phyloP scores from a whole-genome alignment of 176 grass and related monocot species.

The Eremochloa ophiuroides region DNA sequence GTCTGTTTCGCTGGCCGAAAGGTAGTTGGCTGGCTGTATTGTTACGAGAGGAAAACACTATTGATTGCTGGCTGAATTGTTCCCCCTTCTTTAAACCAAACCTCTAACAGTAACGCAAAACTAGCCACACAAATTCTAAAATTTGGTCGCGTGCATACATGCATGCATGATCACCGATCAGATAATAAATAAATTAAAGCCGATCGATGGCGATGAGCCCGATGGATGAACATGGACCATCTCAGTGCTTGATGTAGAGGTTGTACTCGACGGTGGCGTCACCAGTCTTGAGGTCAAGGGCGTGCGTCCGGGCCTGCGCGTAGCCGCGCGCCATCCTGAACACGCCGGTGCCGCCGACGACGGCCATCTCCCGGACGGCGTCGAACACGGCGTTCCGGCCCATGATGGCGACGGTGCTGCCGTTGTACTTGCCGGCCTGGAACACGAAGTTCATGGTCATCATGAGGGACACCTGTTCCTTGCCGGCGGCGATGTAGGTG shows the following conservation, averaged over 20 bases:
- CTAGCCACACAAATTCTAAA: too few relatives aligned
- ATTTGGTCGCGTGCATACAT: too few relatives aligned
- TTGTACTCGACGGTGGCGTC: conserved; percentile 71
- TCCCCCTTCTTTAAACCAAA: too few relatives aligned
- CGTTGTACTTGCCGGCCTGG: conserved; percentile 40
- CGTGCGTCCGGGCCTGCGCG: conserved; percentile 39
- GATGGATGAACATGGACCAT: too few relatives aligned
- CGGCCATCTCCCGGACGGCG: conserved; percentile 50
- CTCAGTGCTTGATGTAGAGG: conserved; percentile 42
- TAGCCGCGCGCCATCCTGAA: conserved; percentile 51
- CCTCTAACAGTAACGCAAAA: too few relatives aligned
- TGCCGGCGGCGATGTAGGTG: conserved; percentile 41
- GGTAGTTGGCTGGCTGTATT: too few relatives aligned
- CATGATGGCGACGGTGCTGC: conserved; percentile 49
- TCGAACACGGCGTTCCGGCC: conserved; percentile 41
- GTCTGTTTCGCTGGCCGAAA: too few relatives aligned
- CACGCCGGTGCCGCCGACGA: conserved; percentile 51
- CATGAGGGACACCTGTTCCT: conserved; percentile 13
- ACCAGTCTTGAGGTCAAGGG: conserved; percentile 18
- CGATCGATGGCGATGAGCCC: too few relatives aligned
- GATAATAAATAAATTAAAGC: too few relatives aligned
- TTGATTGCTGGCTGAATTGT: too few relatives aligned
- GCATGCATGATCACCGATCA: too few relatives aligned
- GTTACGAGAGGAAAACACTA: too few relatives aligned
- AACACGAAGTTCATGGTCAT: conserved; percentile 70